Evolutionary conservation across 345 rosid genomes (phyloP).

Genomic region (Citrus trifoliata): DNA sequence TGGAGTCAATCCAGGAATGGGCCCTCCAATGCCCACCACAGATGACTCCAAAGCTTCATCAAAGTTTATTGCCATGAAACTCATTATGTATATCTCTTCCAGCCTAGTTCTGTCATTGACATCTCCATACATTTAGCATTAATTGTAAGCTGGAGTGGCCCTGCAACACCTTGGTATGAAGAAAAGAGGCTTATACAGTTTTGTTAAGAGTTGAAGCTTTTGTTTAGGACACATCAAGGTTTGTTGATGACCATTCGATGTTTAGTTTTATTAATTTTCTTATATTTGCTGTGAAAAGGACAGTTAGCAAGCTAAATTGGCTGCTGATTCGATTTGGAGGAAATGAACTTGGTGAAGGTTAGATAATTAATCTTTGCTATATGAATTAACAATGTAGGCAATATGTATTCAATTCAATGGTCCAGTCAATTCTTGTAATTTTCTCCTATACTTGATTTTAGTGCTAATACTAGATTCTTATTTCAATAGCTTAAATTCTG

Average conservation of each 20-base stretch:
- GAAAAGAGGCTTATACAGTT: conserved; percentile 20
- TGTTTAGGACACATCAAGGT: conserved; percentile 6
- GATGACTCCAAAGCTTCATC: conserved; percentile 28
- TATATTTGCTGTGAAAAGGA: background rate
- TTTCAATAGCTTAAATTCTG: background rate
- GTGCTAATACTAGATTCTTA: background rate
- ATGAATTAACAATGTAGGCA: background rate
- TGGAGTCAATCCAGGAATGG: conserved; percentile 32
- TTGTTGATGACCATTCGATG: background rate
- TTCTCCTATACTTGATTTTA: background rate
- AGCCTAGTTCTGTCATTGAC: conserved; percentile 12
- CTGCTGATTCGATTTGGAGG: background rate
- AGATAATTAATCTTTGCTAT: background rate
- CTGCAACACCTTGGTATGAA: background rate
- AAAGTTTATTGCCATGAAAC: background rate
- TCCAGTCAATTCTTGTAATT: background rate
- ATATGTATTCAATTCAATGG: background rate
- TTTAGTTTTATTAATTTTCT: background rate
- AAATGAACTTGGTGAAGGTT: background rate
- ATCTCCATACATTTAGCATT: conserved; percentile 10
- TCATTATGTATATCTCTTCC: conserved; percentile 8
- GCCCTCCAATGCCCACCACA: conserved; percentile 20
- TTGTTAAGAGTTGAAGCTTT: conserved; percentile 29
- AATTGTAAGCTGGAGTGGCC: background rate
- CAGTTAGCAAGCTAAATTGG: background rate